Base-by-base conservation (phyloP, 192 early-diverging fungal genomes). In the Diversispora epigaea region DNA sequence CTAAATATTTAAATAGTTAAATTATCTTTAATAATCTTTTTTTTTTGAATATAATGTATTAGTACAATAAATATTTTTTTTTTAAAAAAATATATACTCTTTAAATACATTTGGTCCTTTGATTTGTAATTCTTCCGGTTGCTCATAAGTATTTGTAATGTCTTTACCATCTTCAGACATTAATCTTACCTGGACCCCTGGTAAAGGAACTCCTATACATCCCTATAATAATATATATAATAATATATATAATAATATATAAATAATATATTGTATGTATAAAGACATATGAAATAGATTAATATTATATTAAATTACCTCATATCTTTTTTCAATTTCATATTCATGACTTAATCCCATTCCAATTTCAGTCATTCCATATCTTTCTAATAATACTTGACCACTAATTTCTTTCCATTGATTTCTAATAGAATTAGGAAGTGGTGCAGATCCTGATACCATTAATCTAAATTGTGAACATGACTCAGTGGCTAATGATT, bases 311-410 rank as follows among this genome's bases (percentile, higher is more conserved):
- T 72, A 60, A 73, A 46, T 65, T 74, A 67, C 79, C 61, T 83
- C 77, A 43, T 76, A 47, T 63, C 85, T 77, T 56, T 80, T 82
- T 3, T 71, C 65, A 4, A 76, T 17, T 11, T 76, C 72, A 77
- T 83, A 88, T 21, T 78, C 83, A 55, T 89, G 85, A 55, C 91
- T 89, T 43, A 96, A 81, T n/a, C 86, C 93, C 93, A 96, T 96
- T 40, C 94, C 94, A 68, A 93, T 91, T 74, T 96, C 94, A 40
- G 89, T 93, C 92, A 95, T 95, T 15, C 94, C 93, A 77, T 93
- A 95, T 10, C 94, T 80, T 81, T 96, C 94, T 9, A 96, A 84
- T 77, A 96, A 84, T 14, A 81, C 92, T 1, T 79, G 81, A 22
- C 91, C 89, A 32, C 86, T 89, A n/a, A 93, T 84, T 17, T 82